Evolutionary conservation across 2,329 filamentous ascomycete genomes (phyloP).

Genomic region (Stagonosporopsis cucurbitacearum): DNA sequence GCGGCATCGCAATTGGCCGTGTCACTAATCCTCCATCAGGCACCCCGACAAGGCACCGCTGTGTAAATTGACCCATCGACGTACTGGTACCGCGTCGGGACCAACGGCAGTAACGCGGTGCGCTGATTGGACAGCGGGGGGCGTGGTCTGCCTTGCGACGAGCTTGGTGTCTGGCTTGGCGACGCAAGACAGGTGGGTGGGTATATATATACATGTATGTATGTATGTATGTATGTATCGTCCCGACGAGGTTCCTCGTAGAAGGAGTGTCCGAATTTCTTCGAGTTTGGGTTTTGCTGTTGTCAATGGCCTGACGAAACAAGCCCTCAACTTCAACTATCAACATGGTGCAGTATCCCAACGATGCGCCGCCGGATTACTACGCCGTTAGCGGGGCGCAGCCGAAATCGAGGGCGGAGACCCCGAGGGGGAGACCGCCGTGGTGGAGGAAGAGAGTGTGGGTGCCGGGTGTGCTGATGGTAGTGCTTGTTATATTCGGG

Average conservation of each 20-base stretch:
- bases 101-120: constrained; percentile 1
- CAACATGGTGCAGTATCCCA: neutral
- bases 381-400: neutral
- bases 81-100: neutral
- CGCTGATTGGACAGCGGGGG: neutral
- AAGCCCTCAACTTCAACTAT: too few relatives aligned
- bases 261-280: too few relatives aligned
- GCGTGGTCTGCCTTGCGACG: constrained; percentile 3
- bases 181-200: too few relatives aligned
- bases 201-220: too few relatives aligned
- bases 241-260: too few relatives aligned
- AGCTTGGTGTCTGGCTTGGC: constrained; percentile 13
- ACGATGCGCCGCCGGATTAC: constrained; percentile 1
- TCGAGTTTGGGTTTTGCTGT: too few relatives aligned
- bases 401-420: too few relatives aligned
- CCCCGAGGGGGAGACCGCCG: constrained; percentile 1
- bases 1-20: too few relatives aligned
- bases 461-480: neutral
- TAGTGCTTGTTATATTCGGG: neutral
- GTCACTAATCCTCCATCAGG: neutral
- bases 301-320: neutral
- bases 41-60: neutral
- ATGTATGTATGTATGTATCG: too few relatives aligned
- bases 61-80: neutral
- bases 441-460: constrained; percentile 10